A percentile compares a stretch with the other conserved stretches of the same genome.
phyloP scores from a whole-genome alignment of 1,284 basidiomycete genomes.

The Ganoderma meredithae region DNA sequence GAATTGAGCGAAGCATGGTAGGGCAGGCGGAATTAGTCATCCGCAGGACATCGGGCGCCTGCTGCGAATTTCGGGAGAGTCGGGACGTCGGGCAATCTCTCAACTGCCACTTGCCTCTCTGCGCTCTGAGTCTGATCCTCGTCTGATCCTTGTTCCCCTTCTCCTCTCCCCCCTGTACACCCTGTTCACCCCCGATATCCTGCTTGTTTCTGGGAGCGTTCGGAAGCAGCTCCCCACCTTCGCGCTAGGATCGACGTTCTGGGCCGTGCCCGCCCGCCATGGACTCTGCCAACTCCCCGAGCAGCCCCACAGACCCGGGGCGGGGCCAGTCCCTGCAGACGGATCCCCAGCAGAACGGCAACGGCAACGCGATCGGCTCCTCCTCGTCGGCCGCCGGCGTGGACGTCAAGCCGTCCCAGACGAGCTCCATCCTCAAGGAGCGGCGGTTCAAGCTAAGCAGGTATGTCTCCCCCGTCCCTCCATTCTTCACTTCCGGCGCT shows the following conservation, averaged over 20 bases:
- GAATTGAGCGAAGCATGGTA: neutral
- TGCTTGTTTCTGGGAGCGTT: neutral
- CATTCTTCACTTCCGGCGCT: conserved; percentile 14
- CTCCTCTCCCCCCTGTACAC: neutral
- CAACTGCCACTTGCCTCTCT: too few species aligned
- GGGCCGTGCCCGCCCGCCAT: conserved; percentile 5
- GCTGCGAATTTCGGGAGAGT: neutral
- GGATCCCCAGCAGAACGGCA: conserved; percentile 1
- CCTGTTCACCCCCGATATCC: neutral
- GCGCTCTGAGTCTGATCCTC: too few species aligned
- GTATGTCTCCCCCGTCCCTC: conserved; percentile 48
- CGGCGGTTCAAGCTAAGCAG: conserved; percentile 85
- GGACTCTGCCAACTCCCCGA: conserved; percentile 18
- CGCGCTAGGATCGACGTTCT: neutral
- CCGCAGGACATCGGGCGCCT: neutral
- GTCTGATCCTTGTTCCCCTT: neutral
- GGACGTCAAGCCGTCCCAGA: conserved; percentile 35
- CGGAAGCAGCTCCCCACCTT: neutral
- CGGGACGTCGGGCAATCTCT: conserved; percentile 3
- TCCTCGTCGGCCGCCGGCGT: conserved; percentile 2
- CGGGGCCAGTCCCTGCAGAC: conserved; percentile 2
- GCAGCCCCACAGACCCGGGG: neutral
- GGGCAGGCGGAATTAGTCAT: conserved; percentile 5
- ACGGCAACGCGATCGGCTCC: neutral
- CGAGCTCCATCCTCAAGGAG: conserved; percentile 65